Evolutionary conservation across 371 early-diverging fungal species (phyloP).

Genomic region (Mortierella sp.): DNA sequence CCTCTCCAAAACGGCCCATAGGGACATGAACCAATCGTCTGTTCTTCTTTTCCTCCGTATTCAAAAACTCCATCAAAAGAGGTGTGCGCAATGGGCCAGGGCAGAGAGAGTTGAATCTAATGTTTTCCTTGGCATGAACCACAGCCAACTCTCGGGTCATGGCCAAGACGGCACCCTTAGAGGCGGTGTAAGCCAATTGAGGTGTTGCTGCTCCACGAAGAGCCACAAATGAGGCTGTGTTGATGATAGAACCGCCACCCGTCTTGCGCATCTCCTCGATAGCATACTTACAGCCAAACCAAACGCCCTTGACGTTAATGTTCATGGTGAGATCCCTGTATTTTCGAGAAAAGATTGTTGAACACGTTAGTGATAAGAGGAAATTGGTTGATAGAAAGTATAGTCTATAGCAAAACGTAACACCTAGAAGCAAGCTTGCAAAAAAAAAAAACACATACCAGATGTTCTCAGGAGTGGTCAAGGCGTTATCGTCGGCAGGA

Average conservation of each 20-base stretch:
- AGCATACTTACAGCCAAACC: slow-evolving; percentile 90
- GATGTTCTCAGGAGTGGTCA: slow-evolving; percentile 81
- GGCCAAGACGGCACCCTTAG: slow-evolving; percentile 90
- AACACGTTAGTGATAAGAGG: background rate
- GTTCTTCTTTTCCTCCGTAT: slow-evolving; percentile 89
- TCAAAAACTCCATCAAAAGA: slow-evolving; percentile 87
- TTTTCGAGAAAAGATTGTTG: background rate
- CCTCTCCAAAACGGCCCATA: slow-evolving; percentile 91
- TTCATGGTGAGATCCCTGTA: slow-evolving; percentile 79
- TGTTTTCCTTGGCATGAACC: slow-evolving; percentile 91
- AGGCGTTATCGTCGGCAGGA: slow-evolving; percentile 85
- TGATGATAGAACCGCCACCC: slow-evolving; percentile 87
- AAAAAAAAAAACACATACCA: slow-evolving; percentile 66
- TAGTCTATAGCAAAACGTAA: too few species aligned
- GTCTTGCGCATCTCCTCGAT: slow-evolving; percentile 84
- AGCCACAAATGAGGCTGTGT: slow-evolving; percentile 90
- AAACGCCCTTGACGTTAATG: slow-evolving; percentile 94
- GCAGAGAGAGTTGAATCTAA: slow-evolving; percentile 90
- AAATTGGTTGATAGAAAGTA: too few species aligned
- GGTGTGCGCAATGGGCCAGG: slow-evolving; percentile 90
- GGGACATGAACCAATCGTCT: slow-evolving; percentile 88
- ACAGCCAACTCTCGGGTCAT: slow-evolving; percentile 91
- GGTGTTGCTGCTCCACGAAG: slow-evolving; percentile 91
- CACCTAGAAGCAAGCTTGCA: too few species aligned
- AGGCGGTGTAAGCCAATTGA: slow-evolving; percentile 90